phyloP scores from a whole-genome alignment of 257 asterid genomes.

The Buddleja alternifolia region DNA sequence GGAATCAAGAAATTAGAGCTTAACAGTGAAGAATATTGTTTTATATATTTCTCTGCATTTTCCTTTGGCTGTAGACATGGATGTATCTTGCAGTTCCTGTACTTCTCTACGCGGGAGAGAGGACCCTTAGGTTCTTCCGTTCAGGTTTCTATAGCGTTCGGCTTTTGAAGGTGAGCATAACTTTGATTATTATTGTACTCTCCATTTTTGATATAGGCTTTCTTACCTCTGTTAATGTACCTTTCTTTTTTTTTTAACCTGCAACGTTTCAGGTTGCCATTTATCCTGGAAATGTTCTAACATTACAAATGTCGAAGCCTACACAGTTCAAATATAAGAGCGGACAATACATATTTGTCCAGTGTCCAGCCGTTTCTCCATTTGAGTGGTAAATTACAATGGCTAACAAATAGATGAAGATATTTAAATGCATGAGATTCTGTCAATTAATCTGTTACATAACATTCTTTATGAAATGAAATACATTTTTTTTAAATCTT shows the following conservation, averaged over 20 bases:
- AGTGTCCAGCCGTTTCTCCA: slow-evolving; percentile 96
- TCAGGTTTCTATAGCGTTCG: slow-evolving; percentile 73
- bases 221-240: too few relatives aligned
- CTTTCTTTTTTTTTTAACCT: neutral
- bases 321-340: slow-evolving; percentile 75
- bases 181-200: neutral
- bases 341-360: slow-evolving; percentile 97
- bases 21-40: neutral
- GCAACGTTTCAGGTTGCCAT: slow-evolving; percentile 70
- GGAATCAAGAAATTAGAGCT: neutral
- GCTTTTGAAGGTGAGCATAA: slow-evolving; percentile 67
- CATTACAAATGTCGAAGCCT: slow-evolving; percentile 97
- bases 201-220: too few relatives aligned
- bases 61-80: slow-evolving; percentile 72
- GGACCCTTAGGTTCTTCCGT: slow-evolving; percentile 83
- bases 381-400: slow-evolving; percentile 72
- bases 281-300: slow-evolving; percentile 88
- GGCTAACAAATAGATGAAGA: neutral
- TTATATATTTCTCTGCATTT: slow-evolving; percentile 1
- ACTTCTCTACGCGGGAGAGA: slow-evolving; percentile 86
- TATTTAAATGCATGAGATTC: too few relatives aligned
- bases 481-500: neutral
- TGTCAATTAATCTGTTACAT: too few relatives aligned
- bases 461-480: too few relatives aligned
- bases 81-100: slow-evolving; percentile 94